Conservation (phyloP, 225 moss, liverwort and hornwort genomes). For the Marchantia paleacea region DNA sequence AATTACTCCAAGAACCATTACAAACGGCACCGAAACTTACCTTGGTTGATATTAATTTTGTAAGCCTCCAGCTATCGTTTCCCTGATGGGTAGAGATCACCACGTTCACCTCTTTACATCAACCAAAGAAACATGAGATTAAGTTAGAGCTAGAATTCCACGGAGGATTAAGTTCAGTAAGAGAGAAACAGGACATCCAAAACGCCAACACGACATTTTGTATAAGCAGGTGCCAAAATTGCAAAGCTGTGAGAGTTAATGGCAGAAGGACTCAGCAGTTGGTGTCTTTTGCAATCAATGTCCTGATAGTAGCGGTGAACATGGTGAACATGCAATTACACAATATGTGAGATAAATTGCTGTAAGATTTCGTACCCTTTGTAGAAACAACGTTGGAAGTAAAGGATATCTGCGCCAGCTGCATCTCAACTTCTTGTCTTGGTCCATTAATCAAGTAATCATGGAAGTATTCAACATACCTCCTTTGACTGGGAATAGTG, state of each 20-base stretch:
- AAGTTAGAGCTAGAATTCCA: not conserved
- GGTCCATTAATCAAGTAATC: conserved; percentile 34
- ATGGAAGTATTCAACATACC: conserved; percentile 59
- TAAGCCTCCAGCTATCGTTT: conserved; percentile 36
- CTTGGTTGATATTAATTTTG: conserved; percentile 16
- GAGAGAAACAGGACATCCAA: no score
- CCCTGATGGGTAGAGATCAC: conserved; percentile 49
- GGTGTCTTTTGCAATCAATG: not conserved
- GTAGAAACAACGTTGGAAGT: conserved; percentile 28
- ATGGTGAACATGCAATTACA: not conserved
- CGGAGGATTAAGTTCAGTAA: no score
- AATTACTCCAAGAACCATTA: no score
- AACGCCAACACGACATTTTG: not conserved
- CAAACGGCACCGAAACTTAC: not conserved
- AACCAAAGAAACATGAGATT: not conserved
- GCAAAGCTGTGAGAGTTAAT: not conserved
- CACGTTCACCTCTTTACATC: conserved; percentile 40
- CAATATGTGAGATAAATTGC: not conserved
- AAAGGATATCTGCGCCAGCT: conserved; percentile 55
- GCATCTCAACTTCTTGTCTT: conserved; percentile 39
- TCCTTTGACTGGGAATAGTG: conserved; percentile 61
- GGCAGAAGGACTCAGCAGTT: not conserved
- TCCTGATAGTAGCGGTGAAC: not conserved
- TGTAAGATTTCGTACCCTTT: conserved; percentile 14
- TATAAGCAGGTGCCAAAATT: not conserved